A percentile compares a stretch with the other conserved stretches of the same genome.
Evolutionary conservation across 2,329 filamentous ascomycete genomes (phyloP).

Genomic region (Hypoxylon sp.): DNA sequence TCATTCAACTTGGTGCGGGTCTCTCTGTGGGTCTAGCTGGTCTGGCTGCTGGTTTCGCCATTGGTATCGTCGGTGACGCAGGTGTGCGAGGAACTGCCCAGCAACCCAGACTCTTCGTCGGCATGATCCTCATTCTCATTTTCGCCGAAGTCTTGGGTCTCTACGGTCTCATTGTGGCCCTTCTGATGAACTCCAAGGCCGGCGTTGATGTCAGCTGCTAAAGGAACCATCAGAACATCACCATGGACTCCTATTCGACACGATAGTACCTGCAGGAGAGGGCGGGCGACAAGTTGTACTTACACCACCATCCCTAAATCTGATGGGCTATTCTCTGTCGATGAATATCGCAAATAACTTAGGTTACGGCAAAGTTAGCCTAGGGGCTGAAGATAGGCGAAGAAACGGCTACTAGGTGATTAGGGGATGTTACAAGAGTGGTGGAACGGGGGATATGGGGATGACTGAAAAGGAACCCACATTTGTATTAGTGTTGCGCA

Average conservation of each 20-base stretch:
- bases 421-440: conserved; percentile 41
- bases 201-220: conserved; percentile 75
- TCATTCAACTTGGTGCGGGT: conserved; percentile 89
- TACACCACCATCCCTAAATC: conserved; percentile 37
- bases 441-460: conserved; percentile 46
- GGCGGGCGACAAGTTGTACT: conserved; percentile 46
- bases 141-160: conserved; percentile 99
- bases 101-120: conserved; percentile 89
- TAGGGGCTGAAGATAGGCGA: conserved; percentile 29
- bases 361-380: conserved; percentile 31
- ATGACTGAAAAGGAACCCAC: conserved; percentile 49
- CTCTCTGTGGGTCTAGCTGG: conserved; percentile 85
- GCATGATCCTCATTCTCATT: conserved; percentile 99
- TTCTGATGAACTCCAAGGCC: conserved; percentile 99
- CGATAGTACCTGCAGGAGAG: conserved; percentile 23
- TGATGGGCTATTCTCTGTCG: conserved; percentile 32
- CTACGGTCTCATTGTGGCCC: conserved; percentile 97
- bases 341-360: conserved; percentile 37
- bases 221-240: conserved; percentile 41
- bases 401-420: conserved; percentile 35
- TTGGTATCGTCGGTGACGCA: conserved; percentile 89
- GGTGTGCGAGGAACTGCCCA: conserved; percentile 90
- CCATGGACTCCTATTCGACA: conserved; percentile 15
- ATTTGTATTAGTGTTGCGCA: conserved; percentile 55
- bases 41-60: conserved; percentile 87